Evolutionary conservation across 2,329 filamentous ascomycete genomes (phyloP), one percentile per base, ranked within the genome.

Genomic region (Apiospora arundinis): DNA sequence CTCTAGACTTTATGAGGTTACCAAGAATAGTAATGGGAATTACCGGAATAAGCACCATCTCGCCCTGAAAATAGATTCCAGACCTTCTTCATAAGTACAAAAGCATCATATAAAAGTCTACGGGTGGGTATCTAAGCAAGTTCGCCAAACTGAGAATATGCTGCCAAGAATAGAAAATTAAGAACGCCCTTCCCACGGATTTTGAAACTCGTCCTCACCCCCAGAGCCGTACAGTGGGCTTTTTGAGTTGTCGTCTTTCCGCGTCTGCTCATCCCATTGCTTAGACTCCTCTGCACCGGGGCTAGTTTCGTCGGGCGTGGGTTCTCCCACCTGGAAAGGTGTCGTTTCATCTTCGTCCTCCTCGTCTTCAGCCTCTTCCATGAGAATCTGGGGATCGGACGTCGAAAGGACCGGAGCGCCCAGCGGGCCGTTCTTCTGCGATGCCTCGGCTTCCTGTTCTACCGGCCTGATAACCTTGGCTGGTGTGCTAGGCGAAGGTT

Each of bases 171-270:
- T 14, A 2, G 16, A 42, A 25, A 25, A 28, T 67, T n/a, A 67
- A 8, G 40, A 67, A 67, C 65, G 40, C 14, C 65, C 40, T 69
- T 77, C 80, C 85, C 85, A 87, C n/a, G 85, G 83, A 72, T 86
- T 86, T 25, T 80, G 79, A 72, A 86, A 86, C 70, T 84, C 85
- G 4, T 85, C 84, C 40, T 79, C 78, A n/a, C 80, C 74, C 2
- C 82, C 73, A 21, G 70, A 60, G 21, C 70, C 72, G 45, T 72
- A 74, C 32, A 71, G 60, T 14, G 75, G 76, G 12, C 72, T 73
- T 4, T 66, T 72, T 3, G 69, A 48, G 5, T 69, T 32, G 4
- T 72, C 68, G 0, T 40, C 25, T 4, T 40, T 25, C 12, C 56
- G 49, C 28, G 48, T 40, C 12, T 56, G 42, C 7, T 72, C 60